These are phyloP conservation scores for Cymbopogon citratus DNA, from an alignment of 176 grass and related monocot species.

Conservation along the genomic window DNA sequence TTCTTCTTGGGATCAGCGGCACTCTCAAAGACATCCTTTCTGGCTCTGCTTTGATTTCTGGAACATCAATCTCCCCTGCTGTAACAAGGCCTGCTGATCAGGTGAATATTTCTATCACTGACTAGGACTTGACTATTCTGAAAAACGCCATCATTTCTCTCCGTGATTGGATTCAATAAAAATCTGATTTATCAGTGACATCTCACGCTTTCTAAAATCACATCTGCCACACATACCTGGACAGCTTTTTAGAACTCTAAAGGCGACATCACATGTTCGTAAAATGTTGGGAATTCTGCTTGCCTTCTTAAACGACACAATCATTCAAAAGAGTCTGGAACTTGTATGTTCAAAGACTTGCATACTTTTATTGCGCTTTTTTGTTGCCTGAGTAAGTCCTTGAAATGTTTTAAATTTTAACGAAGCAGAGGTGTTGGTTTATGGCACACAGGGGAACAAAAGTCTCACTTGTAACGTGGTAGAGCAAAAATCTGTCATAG, in stretches of 20 bases:
- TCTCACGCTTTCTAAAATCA: background rate
- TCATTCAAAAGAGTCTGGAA: background rate
- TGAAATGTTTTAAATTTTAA: constrained; percentile 2
- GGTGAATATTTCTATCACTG: constrained; percentile 25
- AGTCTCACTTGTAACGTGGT: background rate
- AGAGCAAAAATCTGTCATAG: background rate
- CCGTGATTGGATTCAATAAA: background rate
- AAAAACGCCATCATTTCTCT: background rate
- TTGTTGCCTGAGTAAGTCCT: background rate
- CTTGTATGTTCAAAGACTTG: background rate
- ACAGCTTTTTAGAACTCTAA: background rate
- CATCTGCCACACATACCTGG: background rate
- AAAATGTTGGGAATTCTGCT: background rate
- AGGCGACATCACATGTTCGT: constrained; percentile 21
- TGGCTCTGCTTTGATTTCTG: constrained; percentile 61
- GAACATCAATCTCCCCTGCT: constrained; percentile 60
- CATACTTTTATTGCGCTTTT: background rate
- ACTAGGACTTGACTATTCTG: background rate
- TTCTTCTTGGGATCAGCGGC: constrained; percentile 81
- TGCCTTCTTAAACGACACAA: background rate
- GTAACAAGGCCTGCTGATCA: constrained; percentile 80
- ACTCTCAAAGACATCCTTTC: constrained; percentile 92
- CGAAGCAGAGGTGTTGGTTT: background rate
- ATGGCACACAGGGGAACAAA: background rate
- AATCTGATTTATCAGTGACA: background rate